Evolutionary conservation across 2,329 filamentous ascomycete genomes (phyloP).

Genomic region (Aspergillus ibericus): DNA sequence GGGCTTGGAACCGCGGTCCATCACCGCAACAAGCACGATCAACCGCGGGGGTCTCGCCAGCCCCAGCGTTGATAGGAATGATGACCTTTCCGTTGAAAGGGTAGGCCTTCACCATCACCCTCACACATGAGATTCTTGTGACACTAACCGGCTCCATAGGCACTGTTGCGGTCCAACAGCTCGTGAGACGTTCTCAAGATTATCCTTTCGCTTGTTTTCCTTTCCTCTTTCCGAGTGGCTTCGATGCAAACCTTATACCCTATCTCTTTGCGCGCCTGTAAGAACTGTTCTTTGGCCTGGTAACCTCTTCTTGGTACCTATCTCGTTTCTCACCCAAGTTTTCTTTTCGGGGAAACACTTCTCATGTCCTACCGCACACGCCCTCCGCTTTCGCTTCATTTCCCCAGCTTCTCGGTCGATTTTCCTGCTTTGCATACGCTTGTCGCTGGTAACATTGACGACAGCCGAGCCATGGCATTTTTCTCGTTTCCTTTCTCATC

Average conservation of each 20-base stretch:
- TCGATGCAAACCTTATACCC: conserved; percentile 31
- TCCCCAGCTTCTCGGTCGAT: conserved; percentile 7
- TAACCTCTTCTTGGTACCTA: conserved; percentile 10
- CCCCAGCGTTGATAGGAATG: conserved; percentile 61
- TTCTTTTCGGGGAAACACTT: conserved; percentile 8
- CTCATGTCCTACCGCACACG: conserved; percentile 7
- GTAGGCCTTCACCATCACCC: conserved; percentile 42
- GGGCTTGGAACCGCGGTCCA: conserved; percentile 61
- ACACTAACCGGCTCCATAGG: conserved; percentile 23
- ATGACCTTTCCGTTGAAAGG: conserved; percentile 61
- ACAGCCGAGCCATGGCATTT: conserved; percentile 12
- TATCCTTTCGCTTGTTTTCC: conserved; percentile 25
- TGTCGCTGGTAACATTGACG: conserved; percentile 18
- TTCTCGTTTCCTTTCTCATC: conserved; percentile 6
- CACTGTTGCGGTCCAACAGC: conserved; percentile 52
- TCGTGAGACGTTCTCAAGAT: conserved; percentile 38
- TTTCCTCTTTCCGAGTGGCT: conserved; percentile 28
- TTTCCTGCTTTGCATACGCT: conserved; percentile 19
- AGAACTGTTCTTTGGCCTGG: conserved; percentile 21
- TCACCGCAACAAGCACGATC: conserved; percentile 67
- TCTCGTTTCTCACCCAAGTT: conserved; percentile 15
- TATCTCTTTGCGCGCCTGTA: conserved; percentile 24
- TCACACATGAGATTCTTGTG: conserved; percentile 18
- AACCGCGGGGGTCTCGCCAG: conserved; percentile 59
- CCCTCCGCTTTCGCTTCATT: conserved; percentile 3